These are phyloP conservation scores for Extremus antarcticus DNA, from an alignment of 495 filamentous ascomycete genomes.

Conservation along the genomic window DNA sequence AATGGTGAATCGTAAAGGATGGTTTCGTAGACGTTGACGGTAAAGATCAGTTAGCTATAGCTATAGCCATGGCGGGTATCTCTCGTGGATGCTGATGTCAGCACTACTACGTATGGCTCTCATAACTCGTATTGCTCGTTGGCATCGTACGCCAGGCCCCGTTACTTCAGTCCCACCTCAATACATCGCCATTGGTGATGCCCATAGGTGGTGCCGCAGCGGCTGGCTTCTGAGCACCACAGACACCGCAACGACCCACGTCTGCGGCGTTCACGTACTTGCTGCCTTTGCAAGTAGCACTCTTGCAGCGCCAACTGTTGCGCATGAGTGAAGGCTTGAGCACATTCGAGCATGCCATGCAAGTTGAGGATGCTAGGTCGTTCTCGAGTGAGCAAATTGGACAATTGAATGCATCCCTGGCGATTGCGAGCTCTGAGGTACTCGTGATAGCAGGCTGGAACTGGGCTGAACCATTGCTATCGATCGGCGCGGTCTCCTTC, in stretches of 20 bases:
- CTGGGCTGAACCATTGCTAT: neutral
- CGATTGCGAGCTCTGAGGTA: neutral
- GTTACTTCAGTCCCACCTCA: conserved; percentile 18
- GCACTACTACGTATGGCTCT: neutral
- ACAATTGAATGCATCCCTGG: conserved; percentile 28
- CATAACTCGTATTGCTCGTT: neutral
- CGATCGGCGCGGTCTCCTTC: no score
- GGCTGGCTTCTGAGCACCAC: conserved; percentile 35
- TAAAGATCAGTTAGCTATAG: no score
- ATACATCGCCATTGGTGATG: conserved; percentile 5
- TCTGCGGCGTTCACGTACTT: conserved; percentile 55
- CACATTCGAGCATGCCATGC: conserved; percentile 55
- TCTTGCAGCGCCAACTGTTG: conserved; percentile 49
- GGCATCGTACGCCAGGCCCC: neutral
- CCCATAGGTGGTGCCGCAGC: conserved; percentile 2
- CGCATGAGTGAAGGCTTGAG: conserved; percentile 40
- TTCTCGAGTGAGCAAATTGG: conserved; percentile 55
- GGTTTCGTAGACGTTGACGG: no score
- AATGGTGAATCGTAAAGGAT: conserved; percentile 6
- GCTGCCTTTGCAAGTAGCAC: conserved; percentile 39
- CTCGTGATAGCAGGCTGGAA: neutral
- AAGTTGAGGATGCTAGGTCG: conserved; percentile 39
- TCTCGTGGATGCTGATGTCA: neutral
- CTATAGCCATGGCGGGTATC: conserved; percentile 1
- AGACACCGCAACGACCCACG: conserved; percentile 54